These are phyloP conservation scores for Excoecaria agallocha DNA, from an alignment of 345 rosid genomes.

Conservation along the genomic window DNA sequence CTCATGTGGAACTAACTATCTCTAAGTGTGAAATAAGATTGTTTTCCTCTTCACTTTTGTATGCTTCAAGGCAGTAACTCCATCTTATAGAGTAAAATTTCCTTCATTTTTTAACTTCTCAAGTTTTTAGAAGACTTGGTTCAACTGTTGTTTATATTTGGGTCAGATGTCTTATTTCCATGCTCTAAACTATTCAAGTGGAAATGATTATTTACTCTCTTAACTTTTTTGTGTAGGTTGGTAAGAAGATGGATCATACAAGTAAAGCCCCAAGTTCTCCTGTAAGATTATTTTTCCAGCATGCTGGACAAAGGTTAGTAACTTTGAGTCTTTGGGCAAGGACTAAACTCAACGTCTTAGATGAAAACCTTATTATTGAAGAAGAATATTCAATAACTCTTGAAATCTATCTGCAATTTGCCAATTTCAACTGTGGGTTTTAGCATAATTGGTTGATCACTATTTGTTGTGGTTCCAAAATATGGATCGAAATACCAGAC, in stretches of 20 bases:
- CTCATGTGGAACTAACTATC: not conserved
- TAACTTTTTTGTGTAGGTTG: conserved; percentile 20
- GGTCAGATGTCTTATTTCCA: not conserved
- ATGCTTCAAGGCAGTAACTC: not conserved
- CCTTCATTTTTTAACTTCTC: not conserved
- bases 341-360: not conserved
- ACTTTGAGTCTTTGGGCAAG: not conserved
- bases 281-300: conserved; percentile 37
- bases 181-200: not conserved
- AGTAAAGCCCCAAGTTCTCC: conserved; percentile 21
- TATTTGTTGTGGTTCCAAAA: no score
- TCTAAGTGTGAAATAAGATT: no score
- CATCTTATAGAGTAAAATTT: not conserved
- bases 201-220: not conserved
- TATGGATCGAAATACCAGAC: no score
- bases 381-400: not conserved
- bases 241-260: conserved; percentile 25
- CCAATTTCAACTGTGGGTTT: not conserved
- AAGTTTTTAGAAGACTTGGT: conserved; percentile 2
- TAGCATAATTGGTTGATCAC: not conserved
- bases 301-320: conserved; percentile 37
- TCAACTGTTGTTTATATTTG: not conserved
- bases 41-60: not conserved
- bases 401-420: not conserved
- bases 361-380: not conserved